Base-by-base conservation (phyloP, 2,329 filamentous ascomycete species). In the Aureobasidium sp. region DNA sequence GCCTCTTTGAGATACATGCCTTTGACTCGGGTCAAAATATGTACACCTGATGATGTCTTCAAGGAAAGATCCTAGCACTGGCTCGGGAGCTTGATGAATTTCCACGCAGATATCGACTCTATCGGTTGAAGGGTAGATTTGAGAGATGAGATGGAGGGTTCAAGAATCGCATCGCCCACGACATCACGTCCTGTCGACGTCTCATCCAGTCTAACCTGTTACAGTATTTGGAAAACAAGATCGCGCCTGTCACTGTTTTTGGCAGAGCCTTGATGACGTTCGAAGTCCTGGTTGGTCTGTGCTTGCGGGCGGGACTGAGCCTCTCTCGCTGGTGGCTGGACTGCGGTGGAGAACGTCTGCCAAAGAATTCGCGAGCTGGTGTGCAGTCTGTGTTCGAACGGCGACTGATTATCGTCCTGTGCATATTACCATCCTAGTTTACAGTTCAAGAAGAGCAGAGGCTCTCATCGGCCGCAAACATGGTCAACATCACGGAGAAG, bases 401-500 rank as follows among this genome's bases (percentile, higher is more conserved):
- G 41, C 53, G n/a, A 45, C 39, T 11, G 2, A 25, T 5, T 34
- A 20, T 25, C 14, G 22, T 8, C 20, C 45, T 20, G 39, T 25
- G 29, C n/a, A 55, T 20, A 44, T 45, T 11, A 34, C 11, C 39
- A 15, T 14, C 29, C 14, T 45, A 2, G 5, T 20, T 6, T 6
- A 22, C 37, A 22, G 34, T 20, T 4, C 1, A n/a, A 60, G 45
- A 45, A 51, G 45, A 34, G 45, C 45, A 51, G 14, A 22, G 9
- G 36, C 45, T 60, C 41, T 20, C 15, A 20, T 34, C 11, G 31
- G 51, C 51, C 53, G 73, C 58, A 70, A 79, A 72, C 71, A 99
- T 99, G 94, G 94, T 97, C 77, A 97, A 97, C 81, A 99, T 99
- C 68, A 97, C 94, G 68, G 95, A 99, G 62, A 97, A 96, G 84